Evolutionary conservation across 371 early-diverging fungal genomes (phyloP), one percentile per base, ranked within the genome.

Genomic region (Neoconidiobolus thromboides): DNA sequence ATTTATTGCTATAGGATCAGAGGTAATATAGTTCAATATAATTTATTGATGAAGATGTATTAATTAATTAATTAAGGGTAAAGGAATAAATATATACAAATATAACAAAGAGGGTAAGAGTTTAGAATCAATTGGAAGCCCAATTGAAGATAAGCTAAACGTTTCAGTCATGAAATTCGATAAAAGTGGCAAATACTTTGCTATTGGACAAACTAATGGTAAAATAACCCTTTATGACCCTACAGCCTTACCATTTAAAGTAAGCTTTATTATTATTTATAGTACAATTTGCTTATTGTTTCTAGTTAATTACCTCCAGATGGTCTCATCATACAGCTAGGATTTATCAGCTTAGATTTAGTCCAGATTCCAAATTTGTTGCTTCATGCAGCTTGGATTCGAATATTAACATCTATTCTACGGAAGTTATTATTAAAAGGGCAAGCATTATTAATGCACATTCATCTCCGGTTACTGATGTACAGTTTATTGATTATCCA

Each of bases 321-420:
- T 96, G 95, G 94, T 84, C 84, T 7, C 88, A 85, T 75, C 97
- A 96, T 70, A 79, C 79, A 1, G 89, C 86, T n/a, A 82, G 89
- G 40, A 78, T 96, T 59, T 84, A 82, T 60, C 68, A 72, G 4
- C 64, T 96, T 40, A 69, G 73, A 0, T 95, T 94, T 92, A 79
- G 87, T 3, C 72, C 76, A 2, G 87, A 86, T 67, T 81, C 85
- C 7, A 61, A 64, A 9, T 81, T 83, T 65, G 81, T 86, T 2
- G 94, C 81, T 1, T 87, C 88, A 48, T 86, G 86, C 14, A 76
- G 85, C 46, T 75, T 95, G 50, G 97, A 96, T 68, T 88, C 91
- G 61, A 80, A 88, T 67, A 75, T 95, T 37, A 87, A 83, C 65
- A 79, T 95, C 3, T 96, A 95, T 94, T 84, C 81, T 63, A 77